Evolutionary conservation across 345 rosid genomes (phyloP), one percentile per base, ranked within the genome.

Genomic region (Nasturtium officinale): DNA sequence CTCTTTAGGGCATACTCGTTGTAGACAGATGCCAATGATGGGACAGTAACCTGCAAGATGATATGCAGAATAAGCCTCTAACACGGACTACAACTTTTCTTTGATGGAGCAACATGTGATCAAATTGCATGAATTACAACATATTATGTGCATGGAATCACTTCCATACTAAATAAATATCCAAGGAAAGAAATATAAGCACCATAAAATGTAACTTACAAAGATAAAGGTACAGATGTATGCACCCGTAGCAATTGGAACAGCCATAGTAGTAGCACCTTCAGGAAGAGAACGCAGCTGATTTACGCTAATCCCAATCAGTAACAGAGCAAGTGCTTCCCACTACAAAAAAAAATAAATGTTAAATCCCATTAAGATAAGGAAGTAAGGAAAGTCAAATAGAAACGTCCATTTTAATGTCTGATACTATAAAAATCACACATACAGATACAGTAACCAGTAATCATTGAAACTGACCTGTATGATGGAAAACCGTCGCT

Each of bases 1-100:
- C 97, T 95, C 87, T 95, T 94, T 66, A 94, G 65, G 78, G 98
- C 98, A 81, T 94, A 94, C 79, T 94, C 98, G 57, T 94, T 94
- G 86, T 70, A 95, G 73, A 95, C 99, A 58, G 99, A 95, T 42
- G 98, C 98, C 85, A 94, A 54, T 33, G 98, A 91, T 67, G 98
- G 98, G 65, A 94, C 88, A 16, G 96, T 94, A 26, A 94, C 95
- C 98, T 94, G 82, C 53, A 78, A 21, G 61, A 77, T 43, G 16
- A 69, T 43, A 30, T 65, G 43, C 21, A 5, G 53, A 57, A 59
- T 81, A 74, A 83, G 78, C 54, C 42, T 64, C 78, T 63, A 57
- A 46, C 38, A 65, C 5, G 29, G 61, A 59, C 25, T 20, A 57
- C 33, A 71, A 56, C 5, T 35, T 68, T 61, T 26, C 11, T 55